These are phyloP conservation scores for Mortierella hygrophila DNA, from an alignment of 192 early-diverging fungal genomes.

Conservation along the genomic window DNA sequence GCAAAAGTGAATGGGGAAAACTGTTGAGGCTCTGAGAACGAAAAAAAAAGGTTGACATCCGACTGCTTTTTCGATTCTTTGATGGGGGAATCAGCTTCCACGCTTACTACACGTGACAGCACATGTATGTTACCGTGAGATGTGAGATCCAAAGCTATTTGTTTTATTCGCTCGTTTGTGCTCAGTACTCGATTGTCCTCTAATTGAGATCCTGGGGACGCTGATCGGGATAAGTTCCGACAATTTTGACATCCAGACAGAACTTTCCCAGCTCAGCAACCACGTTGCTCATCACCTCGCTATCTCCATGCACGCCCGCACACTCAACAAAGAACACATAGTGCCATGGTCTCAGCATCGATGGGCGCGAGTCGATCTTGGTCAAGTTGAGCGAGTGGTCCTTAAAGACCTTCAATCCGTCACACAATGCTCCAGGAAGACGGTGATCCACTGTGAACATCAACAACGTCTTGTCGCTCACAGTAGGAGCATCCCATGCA, in stretches of 20 bases:
- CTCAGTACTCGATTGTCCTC: not conserved
- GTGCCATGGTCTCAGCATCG: conserved; percentile 85
- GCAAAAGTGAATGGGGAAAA: not conserved
- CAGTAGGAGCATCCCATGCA: conserved; percentile 73
- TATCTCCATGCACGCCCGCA: conserved; percentile 79
- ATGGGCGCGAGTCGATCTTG: conserved; percentile 93
- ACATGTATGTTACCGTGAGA: not conserved
- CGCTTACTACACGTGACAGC: not conserved
- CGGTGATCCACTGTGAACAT: conserved; percentile 94
- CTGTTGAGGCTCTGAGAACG: not conserved
- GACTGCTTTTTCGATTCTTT: not conserved
- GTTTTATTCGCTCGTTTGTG: not conserved
- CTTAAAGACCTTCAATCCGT: conserved; percentile 88
- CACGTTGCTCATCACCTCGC: conserved; percentile 74
- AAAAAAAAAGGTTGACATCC: not conserved
- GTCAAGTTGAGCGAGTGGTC: conserved; percentile 85
- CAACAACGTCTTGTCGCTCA: conserved; percentile 82
- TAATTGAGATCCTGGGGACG: conserved; percentile 48
- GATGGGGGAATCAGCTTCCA: conserved; percentile 1
- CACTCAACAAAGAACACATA: conserved; percentile 97
- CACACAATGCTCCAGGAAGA: conserved; percentile 87
- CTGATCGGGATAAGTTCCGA: conserved; percentile 88
- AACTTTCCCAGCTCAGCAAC: conserved; percentile 76
- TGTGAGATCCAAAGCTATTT: not conserved
- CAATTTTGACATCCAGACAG: conserved; percentile 81